These are phyloP conservation scores for Citrullus amarus DNA, from an alignment of 306 rosid species.

Conservation along the genomic window DNA sequence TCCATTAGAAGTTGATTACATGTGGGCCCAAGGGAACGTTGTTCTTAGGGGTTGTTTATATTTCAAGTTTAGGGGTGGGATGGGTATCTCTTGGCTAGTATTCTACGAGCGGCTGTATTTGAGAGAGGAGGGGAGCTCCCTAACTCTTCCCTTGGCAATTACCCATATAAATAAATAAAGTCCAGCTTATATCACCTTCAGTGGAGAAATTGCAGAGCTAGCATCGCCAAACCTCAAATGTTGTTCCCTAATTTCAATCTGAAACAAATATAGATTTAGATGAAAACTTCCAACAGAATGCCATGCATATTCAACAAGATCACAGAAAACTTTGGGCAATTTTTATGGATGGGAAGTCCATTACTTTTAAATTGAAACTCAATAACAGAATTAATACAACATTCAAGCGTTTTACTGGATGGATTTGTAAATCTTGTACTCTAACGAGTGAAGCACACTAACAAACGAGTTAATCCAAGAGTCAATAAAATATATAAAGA, in stretches of 20 bases:
- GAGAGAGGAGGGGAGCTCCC: too few relatives aligned
- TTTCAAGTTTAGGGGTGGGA: too few relatives aligned
- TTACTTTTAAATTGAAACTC: background rate
- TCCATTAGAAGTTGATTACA: too few relatives aligned
- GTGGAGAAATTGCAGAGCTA: constrained; percentile 66
- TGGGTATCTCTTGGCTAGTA: too few relatives aligned
- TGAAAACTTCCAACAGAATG: background rate
- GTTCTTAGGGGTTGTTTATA: too few relatives aligned
- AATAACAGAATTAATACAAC: background rate
- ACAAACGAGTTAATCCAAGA: background rate
- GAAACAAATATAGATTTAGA: constrained; percentile 19
- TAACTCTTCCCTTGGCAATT: too few relatives aligned
- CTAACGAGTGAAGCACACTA: background rate
- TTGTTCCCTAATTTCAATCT: constrained; percentile 78
- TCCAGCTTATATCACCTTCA: constrained; percentile 22
- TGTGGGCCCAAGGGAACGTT: too few relatives aligned
- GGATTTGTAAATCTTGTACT: background rate
- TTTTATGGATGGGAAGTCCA: background rate
- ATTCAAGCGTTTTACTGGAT: background rate
- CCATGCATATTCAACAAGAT: background rate
- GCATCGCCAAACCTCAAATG: constrained; percentile 60
- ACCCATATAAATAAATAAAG: too few relatives aligned
- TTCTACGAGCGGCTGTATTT: too few relatives aligned
- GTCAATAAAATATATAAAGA: background rate
- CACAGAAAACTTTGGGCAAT: background rate